Evolutionary conservation across 305 asterid genomes (phyloP).

Genomic region (Caryopteris hybrid): DNA sequence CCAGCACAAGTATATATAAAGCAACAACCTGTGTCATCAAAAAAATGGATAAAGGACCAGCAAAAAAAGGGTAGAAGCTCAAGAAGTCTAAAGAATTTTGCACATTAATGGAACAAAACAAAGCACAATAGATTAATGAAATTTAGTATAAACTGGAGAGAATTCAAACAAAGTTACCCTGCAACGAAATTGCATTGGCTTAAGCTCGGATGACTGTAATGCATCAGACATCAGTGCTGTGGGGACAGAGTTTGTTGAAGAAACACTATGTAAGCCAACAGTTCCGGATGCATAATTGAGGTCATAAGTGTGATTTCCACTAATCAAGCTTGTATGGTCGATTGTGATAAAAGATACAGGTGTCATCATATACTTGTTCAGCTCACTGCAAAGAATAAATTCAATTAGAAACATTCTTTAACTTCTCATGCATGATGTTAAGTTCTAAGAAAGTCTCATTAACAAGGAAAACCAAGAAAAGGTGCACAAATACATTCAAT

Average conservation of each 20-base stretch:
- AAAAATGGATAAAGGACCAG: constrained; percentile 4
- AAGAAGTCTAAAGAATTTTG: not conserved
- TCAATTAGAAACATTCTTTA: constrained; percentile 6
- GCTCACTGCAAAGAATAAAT: constrained; percentile 39
- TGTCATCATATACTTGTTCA: constrained; percentile 50
- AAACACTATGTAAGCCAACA: constrained; percentile 21
- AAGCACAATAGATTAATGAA: not conserved
- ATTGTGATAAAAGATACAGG: constrained; percentile 77
- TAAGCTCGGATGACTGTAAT: constrained; percentile 31
- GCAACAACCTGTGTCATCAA: constrained; percentile 54
- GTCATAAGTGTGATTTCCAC: constrained; percentile 26
- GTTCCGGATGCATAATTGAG: constrained; percentile 24
- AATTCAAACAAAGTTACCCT: constrained; percentile 48
- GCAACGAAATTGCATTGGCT: constrained; percentile 60
- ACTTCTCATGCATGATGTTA: not conserved
- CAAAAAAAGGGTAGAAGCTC: not conserved
- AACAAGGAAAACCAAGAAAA: not conserved
- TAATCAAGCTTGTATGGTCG: constrained; percentile 34
- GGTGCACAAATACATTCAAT: no score
- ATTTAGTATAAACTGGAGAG: not conserved
- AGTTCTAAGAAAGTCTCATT: no score
- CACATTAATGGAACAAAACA: constrained; percentile 4
- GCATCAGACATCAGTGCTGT: constrained; percentile 52
- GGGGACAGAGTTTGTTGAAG: constrained; percentile 33
- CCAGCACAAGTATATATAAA: constrained; percentile 56